Conservation (phyloP, 306 rosid species). For the Alnus glutinosa region DNA sequence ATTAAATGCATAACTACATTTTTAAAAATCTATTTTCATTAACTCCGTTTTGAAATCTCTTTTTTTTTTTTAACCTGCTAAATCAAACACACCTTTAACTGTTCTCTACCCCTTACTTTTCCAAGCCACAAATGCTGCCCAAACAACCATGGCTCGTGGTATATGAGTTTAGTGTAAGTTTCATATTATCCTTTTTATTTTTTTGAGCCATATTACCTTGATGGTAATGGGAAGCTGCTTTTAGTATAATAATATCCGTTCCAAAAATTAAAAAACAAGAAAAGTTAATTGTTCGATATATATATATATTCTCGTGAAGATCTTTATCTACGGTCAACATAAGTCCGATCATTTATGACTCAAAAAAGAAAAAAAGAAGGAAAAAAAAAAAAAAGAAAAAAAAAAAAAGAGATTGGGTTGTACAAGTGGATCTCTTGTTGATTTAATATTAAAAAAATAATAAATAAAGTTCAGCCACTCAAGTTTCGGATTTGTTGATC, state of each 20-base stretch:
- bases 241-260: background rate
- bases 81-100: too few species aligned
- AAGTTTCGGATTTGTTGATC: conserved; percentile 18
- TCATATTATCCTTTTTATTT: background rate
- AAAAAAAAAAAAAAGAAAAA: background rate
- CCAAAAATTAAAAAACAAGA: background rate
- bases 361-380: background rate
- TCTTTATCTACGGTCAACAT: background rate
- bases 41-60: too few species aligned
- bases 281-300: background rate
- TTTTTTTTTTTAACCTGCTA: too few species aligned
- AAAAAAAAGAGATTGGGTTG: background rate
- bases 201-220: too few species aligned
- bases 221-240: background rate
- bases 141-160: background rate
- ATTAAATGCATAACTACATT: too few species aligned
- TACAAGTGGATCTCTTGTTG: background rate
- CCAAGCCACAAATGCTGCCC: too few species aligned
- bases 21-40: too few species aligned
- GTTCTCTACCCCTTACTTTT: too few species aligned
- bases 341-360: background rate
- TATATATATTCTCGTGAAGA: background rate
- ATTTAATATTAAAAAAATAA: background rate
- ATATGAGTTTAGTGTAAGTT: background rate
- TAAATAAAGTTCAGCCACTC: background rate